These are phyloP conservation scores for Hyaloperonospora brassicae DNA, from an alignment of 352 stramenopile genomes.

Conservation along the genomic window DNA sequence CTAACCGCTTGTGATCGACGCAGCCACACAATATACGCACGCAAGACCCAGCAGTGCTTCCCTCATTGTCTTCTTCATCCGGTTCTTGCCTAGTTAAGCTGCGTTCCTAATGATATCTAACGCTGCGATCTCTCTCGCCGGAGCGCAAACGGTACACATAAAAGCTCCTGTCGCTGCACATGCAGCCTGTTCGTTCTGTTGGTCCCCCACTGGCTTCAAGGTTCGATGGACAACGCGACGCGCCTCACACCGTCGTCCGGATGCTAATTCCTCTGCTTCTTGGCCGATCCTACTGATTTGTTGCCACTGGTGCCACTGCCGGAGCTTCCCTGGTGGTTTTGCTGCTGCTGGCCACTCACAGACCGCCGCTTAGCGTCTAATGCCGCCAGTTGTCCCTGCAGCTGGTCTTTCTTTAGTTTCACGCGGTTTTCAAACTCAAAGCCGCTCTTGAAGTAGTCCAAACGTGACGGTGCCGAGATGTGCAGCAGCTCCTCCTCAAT, in stretches of 20 bases:
- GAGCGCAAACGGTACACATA: constrained; percentile 17
- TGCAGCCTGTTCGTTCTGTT: constrained; percentile 3
- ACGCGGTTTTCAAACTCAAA: constrained; percentile 88
- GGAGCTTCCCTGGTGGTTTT: constrained; percentile 22
- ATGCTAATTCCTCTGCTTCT: constrained; percentile 55
- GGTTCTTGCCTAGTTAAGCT: constrained; percentile 19
- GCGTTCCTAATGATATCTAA: constrained; percentile 10
- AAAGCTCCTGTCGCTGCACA: constrained; percentile 16
- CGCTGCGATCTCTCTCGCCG: constrained; percentile 7
- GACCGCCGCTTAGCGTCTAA: constrained; percentile 71
- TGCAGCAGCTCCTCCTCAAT: constrained; percentile 87
- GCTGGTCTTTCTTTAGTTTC: constrained; percentile 84
- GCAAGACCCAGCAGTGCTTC: constrained; percentile 17
- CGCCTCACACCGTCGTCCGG: constrained; percentile 5
- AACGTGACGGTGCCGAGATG: constrained; percentile 78
- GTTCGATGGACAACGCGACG: constrained; percentile 9
- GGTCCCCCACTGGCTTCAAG: constrained; percentile 8
- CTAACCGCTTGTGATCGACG: no score
- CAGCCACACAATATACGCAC: constrained; percentile 9
- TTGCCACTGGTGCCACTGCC: constrained; percentile 31
- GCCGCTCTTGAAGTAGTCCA: constrained; percentile 88
- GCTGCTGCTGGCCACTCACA: constrained; percentile 31
- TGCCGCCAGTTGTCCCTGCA: constrained; percentile 74
- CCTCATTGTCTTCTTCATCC: constrained; percentile 17
- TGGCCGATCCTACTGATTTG: constrained; percentile 42